Percentiles rank a stretch among this genome's conserved stretches.
These are phyloP conservation scores for Pyricularia pennisetigena DNA, from an alignment of 2,329 filamentous ascomycete species.

Conservation along the genomic window DNA sequence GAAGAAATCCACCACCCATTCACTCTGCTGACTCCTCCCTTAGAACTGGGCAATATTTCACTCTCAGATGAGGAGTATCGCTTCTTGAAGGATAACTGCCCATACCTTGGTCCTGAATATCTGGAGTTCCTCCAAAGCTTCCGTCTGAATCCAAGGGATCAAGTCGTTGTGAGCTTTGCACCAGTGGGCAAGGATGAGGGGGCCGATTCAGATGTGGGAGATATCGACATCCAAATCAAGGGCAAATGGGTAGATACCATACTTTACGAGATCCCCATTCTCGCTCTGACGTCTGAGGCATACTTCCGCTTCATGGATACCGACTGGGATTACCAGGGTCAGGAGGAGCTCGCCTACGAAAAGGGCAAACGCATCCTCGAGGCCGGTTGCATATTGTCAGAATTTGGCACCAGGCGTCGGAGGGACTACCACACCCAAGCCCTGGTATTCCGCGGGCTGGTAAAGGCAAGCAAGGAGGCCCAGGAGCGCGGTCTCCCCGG, in stretches of 20 bases:
- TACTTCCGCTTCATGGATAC: conserved; percentile 96
- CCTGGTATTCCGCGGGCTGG: conserved; percentile 79
- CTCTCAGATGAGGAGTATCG: conserved; percentile 70
- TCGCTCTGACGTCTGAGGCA: conserved; percentile 86
- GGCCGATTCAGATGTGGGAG: conserved; percentile 57
- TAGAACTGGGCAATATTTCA: conserved; percentile 65
- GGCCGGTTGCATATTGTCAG: conserved; percentile 79
- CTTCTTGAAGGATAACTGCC: conserved; percentile 70
- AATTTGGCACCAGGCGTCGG: conserved; percentile 83
- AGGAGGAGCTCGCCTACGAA: conserved; percentile 72
- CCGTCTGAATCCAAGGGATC: conserved; percentile 68
- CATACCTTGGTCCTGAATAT: conserved; percentile 70
- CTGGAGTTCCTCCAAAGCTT: conserved; percentile 76
- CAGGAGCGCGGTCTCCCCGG: conserved; percentile 50
- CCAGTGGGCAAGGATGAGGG: conserved; percentile 46
- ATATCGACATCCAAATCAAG: conserved; percentile 65
- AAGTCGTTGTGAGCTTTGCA: conserved; percentile 63
- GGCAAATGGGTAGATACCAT: conserved; percentile 93
- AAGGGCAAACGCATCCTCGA: conserved; percentile 74
- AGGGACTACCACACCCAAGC: conserved; percentile 94
- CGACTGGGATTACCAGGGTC: conserved; percentile 82
- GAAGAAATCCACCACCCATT: not conserved
- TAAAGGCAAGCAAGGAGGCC: conserved; percentile 64
- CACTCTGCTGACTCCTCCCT: not conserved
- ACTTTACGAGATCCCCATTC: conserved; percentile 90